These are phyloP conservation scores for Annulohypoxylon stygium DNA, from an alignment of 495 filamentous ascomycete species.

Conservation along the genomic window DNA sequence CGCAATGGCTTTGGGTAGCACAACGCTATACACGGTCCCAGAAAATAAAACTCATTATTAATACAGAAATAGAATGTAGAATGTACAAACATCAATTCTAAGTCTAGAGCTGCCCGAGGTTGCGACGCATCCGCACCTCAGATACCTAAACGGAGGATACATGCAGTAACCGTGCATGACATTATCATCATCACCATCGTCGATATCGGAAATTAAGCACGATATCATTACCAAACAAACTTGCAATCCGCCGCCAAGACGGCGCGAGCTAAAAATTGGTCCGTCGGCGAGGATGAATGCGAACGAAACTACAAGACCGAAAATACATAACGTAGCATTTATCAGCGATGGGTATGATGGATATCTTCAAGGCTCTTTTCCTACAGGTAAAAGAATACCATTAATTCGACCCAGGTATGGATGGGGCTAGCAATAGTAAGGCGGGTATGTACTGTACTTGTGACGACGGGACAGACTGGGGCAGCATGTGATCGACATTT, in stretches of 20 bases:
- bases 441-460: slow-evolving; percentile 28
- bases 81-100: slow-evolving; percentile 9
- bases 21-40: not conserved
- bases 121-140: slow-evolving; percentile 17
- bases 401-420: not conserved
- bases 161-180: slow-evolving; percentile 37
- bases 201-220: slow-evolving; percentile 38
- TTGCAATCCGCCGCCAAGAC: slow-evolving; percentile 32
- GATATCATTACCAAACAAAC: slow-evolving; percentile 37
- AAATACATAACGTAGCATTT: slow-evolving; percentile 19
- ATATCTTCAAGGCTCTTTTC: not conserved
- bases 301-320: not conserved
- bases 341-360: not conserved
- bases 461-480: not conserved
- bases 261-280: slow-evolving; percentile 11
- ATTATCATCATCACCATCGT: slow-evolving; percentile 33
- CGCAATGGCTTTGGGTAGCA: not conserved
- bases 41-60: slow-evolving; percentile 3
- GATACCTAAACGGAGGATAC: slow-evolving; percentile 34
- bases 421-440: slow-evolving; percentile 1
- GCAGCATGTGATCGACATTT: slow-evolving; percentile 6
- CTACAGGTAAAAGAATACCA: not conserved
- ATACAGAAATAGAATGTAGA: not conserved
- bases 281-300: slow-evolving; percentile 6
- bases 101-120: not conserved